These are phyloP conservation scores for Hypholoma fasciculare DNA, from an alignment of 768 basidiomycete genomes.

Conservation along the genomic window DNA sequence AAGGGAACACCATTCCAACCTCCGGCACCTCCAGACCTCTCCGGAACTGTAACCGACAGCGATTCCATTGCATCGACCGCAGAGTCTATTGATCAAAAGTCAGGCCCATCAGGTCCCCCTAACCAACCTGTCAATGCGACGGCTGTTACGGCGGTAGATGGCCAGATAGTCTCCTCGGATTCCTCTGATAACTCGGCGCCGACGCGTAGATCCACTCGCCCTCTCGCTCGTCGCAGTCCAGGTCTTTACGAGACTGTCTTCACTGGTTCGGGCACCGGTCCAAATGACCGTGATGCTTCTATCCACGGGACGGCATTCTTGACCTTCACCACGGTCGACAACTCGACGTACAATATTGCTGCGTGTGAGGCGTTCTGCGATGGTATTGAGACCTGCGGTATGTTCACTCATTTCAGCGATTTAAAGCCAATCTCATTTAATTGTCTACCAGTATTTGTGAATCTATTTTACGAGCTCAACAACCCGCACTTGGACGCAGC, in stretches of 20 bases:
- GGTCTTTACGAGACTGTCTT: background rate
- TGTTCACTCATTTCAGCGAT: slow-evolving; percentile 10
- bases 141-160: slow-evolving; percentile 1
- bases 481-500: slow-evolving; percentile 39
- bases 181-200: background rate
- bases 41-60: background rate
- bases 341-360: slow-evolving; percentile 21
- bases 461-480: slow-evolving; percentile 45
- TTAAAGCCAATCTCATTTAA: slow-evolving; percentile 7
- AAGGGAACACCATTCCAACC: slow-evolving; percentile 2
- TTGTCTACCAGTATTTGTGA: slow-evolving; percentile 2
- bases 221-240: background rate
- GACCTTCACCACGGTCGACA: background rate
- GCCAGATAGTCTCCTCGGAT: background rate
- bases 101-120: background rate
- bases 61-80: slow-evolving; percentile 1
- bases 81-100: slow-evolving; percentile 1
- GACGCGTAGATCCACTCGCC: background rate
- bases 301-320: slow-evolving; percentile 1
- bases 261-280: background rate
- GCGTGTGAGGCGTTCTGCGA: slow-evolving; percentile 4
- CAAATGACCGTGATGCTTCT: slow-evolving; percentile 1
- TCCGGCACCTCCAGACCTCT: background rate
- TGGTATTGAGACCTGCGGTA: slow-evolving; percentile 1
- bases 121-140: background rate